Base-by-base conservation (phyloP, 768 basidiomycete genomes). In the Trametes maxima region DNA sequence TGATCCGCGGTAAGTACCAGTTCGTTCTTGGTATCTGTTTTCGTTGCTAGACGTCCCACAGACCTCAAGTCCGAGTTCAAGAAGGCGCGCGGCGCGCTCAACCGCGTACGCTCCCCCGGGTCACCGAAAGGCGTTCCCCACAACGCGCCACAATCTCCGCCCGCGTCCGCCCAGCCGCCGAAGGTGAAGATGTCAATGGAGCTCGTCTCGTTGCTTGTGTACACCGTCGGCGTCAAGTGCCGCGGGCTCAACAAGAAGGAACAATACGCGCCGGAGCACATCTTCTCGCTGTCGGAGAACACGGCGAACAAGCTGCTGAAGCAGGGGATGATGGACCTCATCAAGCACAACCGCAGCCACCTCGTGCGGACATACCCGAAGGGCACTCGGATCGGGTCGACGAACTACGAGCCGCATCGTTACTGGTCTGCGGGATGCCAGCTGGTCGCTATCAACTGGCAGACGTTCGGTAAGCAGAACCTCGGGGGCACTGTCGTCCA, bases 371-470 rank as follows among this genome's bases (percentile, higher is more conserved):
- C 89, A 8, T 98, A 98, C 70, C 95, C 95, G 0, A 89, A 88
- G 68, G 94, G 92, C 0, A 85, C 80, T 28, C 77, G 95, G 40
- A 79, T 98, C 36, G 87, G 79, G 60, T 94, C 91, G 65, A 86
- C 86, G 22, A 98, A 98, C 69, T 98, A 89, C 67, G 82, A 90
- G 63, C 95, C 95, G 7, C 88, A 94, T 73, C 82, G 86, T 17
- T 95, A 86, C 71, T 99, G 96, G 96, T 85, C 86, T 0, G 86
- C 86, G 2, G 96, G 96, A 0, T 83, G 86, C 13, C 95, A 98
- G 73, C 75, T 98, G 5, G 94, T 95, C 0, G 94, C 96, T 8
- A 81, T 99, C 56, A 99, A 99, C 73, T 98, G 95, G 94, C 96
- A 99, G 75, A 98, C 95, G 0, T 88, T 88, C 65, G 95, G 94